These are phyloP conservation scores for Skeletonema grethae DNA, from an alignment of 108 stramenopile species.

Conservation along the genomic window DNA sequence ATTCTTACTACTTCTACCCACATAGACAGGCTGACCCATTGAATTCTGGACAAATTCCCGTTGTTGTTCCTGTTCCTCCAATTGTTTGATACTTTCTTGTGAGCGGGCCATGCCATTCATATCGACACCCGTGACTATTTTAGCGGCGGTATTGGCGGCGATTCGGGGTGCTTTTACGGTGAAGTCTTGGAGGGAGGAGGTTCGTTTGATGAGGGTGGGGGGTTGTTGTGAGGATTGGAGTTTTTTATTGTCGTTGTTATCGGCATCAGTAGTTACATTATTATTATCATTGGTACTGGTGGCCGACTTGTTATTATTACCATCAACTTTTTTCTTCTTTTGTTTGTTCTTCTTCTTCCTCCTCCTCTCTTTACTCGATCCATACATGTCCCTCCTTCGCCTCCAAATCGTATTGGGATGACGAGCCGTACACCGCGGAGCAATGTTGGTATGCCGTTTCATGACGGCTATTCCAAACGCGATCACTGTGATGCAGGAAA, in stretches of 20 bases:
- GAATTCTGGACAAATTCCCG: slow-evolving; percentile 16
- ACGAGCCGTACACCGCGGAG: slow-evolving; percentile 71
- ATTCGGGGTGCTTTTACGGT: background rate
- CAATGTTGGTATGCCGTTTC: slow-evolving; percentile 50
- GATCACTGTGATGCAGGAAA: slow-evolving; percentile 36
- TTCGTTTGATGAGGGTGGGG: background rate
- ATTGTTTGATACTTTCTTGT: background rate
- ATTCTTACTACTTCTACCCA: background rate
- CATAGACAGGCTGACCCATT: slow-evolving; percentile 26
- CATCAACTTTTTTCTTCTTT: slow-evolving; percentile 3
- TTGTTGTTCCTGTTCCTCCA: slow-evolving; percentile 14
- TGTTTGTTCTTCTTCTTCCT: background rate
- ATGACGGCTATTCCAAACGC: slow-evolving; percentile 63
- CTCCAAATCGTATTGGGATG: slow-evolving; percentile 66
- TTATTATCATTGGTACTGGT: no score
- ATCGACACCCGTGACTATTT: slow-evolving; percentile 34
- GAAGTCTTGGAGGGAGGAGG: background rate
- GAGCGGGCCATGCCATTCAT: slow-evolving; percentile 7
- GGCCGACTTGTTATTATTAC: no score
- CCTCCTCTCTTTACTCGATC: background rate
- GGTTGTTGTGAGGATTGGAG: background rate
- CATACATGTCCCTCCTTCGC: slow-evolving; percentile 22
- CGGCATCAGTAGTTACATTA: background rate
- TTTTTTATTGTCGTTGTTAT: background rate
- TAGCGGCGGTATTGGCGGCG: slow-evolving; percentile 29